Evolutionary conservation across 768 basidiomycete species (phyloP), one percentile per base, ranked within the genome.

Genomic region (Russula olivacea): DNA sequence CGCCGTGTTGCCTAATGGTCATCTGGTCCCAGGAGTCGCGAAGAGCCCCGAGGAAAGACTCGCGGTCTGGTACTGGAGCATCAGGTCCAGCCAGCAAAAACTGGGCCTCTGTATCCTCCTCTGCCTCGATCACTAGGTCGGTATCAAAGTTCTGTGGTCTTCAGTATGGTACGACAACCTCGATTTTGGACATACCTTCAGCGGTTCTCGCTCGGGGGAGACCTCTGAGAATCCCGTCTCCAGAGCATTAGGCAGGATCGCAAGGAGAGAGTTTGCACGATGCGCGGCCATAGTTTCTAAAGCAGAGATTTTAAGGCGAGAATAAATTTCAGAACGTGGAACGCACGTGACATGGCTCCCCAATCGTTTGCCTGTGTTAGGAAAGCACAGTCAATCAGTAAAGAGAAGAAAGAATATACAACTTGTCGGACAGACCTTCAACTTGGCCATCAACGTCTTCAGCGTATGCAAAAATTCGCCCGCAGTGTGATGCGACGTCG

Each of bases 371-470:
- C 78, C 84, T 85, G 55, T 85, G 55, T 48, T 14, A 9, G 8
- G 2, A 4, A 15, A 10, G 43, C 15, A 32, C 14, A 28, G 11
- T 11, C 14, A 4, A 12, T 43, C 14, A 49, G 61, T 14, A 25
- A 28, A 40, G 14, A 38, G 15, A 40, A 17, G 3, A 17, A 17
- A 17, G 3, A 14, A 7, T 19, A 9, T 25, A 3, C 25, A 19
- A 45, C 28, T 10, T 1, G 15, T 6, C 9, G 23, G 23, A 45
- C 60, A 21, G 45, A 83, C 85, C 78, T 86, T 86, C 48, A 86
- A 68, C 60, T 86, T 87, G 4, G 85, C 85, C 85, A 86, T 86
- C 47, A 86, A 66, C 0, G 83, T 83, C 71, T 86, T 86, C 70
- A 87, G 71, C 1, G 79, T 75, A 30, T 81, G 79, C 11, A 86